Percentiles rank a stretch among this genome's conserved stretches.
These are phyloP conservation scores for apple (Malus domestica) DNA, from an alignment of 306 rosid species.

Conservation along the genomic window ASM211411v1 NC_041803.1:50704001-50704500, in stretches of 20 bases:
- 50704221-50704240: conserved; percentile 62
- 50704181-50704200: conserved; percentile 86
- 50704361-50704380: conserved; percentile 13
- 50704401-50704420: too few relatives aligned
- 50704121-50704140: conserved; percentile 75
- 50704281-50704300: conserved; percentile 64
- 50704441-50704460: too few relatives aligned
- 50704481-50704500: too few relatives aligned
- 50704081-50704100: conserved; percentile 83
- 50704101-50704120: conserved; percentile 83
- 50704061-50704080: conserved; percentile 91
- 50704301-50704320: conserved; percentile 37
- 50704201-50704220: conserved; percentile 68
- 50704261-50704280: conserved; percentile 86
- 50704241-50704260: conserved; percentile 76
- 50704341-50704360: conserved; percentile 59
- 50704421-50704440: too few relatives aligned
- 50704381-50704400: background rate
- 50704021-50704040: conserved; percentile 69
- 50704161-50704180: conserved; percentile 90
- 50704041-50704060: conserved; percentile 77
- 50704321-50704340: conserved; percentile 18
- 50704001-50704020: conserved; percentile 75
- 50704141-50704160: conserved; percentile 73
- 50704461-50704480: too few relatives aligned